phyloP scores from a whole-genome alignment of 169 alveolate species.

The Plasmodium berghei region DNA sequence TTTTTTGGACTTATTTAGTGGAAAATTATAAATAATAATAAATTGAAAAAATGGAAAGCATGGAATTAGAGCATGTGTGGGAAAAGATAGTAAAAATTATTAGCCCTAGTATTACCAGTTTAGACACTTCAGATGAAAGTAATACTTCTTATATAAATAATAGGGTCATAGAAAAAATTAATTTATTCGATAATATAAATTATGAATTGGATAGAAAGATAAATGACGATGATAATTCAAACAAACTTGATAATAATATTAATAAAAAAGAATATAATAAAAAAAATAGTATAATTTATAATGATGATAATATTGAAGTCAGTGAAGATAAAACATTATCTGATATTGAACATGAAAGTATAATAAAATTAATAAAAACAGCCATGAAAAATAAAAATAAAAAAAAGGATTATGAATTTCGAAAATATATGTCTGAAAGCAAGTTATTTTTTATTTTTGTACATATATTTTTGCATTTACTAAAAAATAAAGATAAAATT shows the following conservation, averaged over 20 bases:
- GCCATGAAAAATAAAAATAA: constrained; percentile 40
- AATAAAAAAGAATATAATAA: neutral
- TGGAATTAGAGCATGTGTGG: too few relatives aligned
- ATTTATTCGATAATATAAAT: neutral
- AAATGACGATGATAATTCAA: neutral
- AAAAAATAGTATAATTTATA: neutral
- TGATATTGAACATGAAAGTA: constrained; percentile 10
- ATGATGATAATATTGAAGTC: neutral
- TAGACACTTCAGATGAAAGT: neutral
- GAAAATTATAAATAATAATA: too few relatives aligned
- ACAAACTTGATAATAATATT: neutral
- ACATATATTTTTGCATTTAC: constrained; percentile 29
- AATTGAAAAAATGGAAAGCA: too few relatives aligned
- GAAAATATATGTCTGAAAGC: constrained; percentile 38
- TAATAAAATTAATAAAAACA: constrained; percentile 15
- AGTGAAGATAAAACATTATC: neutral
- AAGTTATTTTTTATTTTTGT: constrained; percentile 36
- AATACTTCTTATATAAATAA: neutral
- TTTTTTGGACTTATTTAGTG: too few relatives aligned
- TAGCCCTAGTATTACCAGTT: neutral
- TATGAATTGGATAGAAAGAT: neutral
- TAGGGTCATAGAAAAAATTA: neutral
- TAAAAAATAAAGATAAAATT: constrained; percentile 33
- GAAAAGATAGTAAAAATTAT: too few relatives aligned
- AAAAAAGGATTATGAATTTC: constrained; percentile 22